Base-by-base conservation (phyloP, 1,139 yeast genomes). In the Pichia cactophila region DNA sequence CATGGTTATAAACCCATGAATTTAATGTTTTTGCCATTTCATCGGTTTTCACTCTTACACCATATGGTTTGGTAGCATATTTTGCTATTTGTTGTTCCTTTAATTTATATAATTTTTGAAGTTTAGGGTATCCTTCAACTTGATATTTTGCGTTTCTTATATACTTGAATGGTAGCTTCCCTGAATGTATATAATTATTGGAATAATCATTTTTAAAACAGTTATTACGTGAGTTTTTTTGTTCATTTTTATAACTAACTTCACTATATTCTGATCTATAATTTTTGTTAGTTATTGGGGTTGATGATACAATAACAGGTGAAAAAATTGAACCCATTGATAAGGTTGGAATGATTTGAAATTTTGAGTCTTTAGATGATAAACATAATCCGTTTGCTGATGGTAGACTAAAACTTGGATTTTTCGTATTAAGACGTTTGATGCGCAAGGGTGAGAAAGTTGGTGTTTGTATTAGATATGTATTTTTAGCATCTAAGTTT, bases 121-220 rank as follows among this genome's bases (percentile, higher is more conserved):
- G 71, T 62, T 86, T 86, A 3, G 97, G 97, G 59, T 90, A 90
- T 2, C 97, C 97, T 51, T 79, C 83, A 2, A 83, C 77, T 2
- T 90, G 83, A 51, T 79, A 76, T 33, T 69, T 68, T 3, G 78
- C 70, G 63, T 90, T 89, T 48, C 83, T 74, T 35, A 90, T 80
- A 58, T 75, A 80, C 29, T 69, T 69, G 41, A 80, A 81, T 0
- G 96, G 95, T 4, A 73, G 61, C 10, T 68, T 65, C 0, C 83
- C 84, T 0, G 82, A 70, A 54, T 81, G 86, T 41, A 88, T 68
- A 61, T 78, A 84, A 55, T 81, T 72, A 58, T 85, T 83, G 12
- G 87, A 73, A 60, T 83, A 87, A 65, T 89, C 95, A 60, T 85
- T 86, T 45, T 61, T 62, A 53, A 51, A 64, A 33, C 64, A 59